A percentile compares a stretch with the other conserved stretches of the same genome.
phyloP scores from a whole-genome alignment of 1,284 basidiomycete species.

The Tausonia pullulans region DNA sequence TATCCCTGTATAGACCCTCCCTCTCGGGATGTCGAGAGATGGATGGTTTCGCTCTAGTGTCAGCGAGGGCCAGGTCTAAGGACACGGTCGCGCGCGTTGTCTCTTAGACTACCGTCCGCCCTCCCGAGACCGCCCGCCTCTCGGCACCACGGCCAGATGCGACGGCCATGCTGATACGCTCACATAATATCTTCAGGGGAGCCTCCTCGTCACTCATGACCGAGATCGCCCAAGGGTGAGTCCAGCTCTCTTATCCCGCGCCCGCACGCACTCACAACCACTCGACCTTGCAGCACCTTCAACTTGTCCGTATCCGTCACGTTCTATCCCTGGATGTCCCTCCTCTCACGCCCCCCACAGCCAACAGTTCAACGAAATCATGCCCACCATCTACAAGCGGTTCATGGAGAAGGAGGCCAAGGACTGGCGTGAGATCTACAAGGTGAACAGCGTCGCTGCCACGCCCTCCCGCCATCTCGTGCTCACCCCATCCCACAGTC shows the following conservation, averaged over 20 bases:
- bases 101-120: no score
- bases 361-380: conserved; percentile 98
- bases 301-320: conserved; percentile 60
- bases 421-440: conserved; percentile 99
- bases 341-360: conserved; percentile 36
- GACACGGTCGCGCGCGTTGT: no score
- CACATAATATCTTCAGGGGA: conserved; percentile 51
- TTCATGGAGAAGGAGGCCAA: conserved; percentile 95
- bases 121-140: no score
- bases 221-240: conserved; percentile 90
- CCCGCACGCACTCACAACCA: no score
- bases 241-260: conserved; percentile 18
- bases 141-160: no score
- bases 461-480: background rate
- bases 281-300: conserved; percentile 52
- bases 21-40: no score
- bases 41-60: no score
- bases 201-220: conserved; percentile 97
- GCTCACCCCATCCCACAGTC: conserved; percentile 42
- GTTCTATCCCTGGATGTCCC: background rate
- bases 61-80: no score
- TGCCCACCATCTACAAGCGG: conserved; percentile 85
- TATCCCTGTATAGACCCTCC: no score
- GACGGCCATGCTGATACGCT: no score
- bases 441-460: conserved; percentile 41